These are phyloP conservation scores for Trichoderma orchidacearum DNA, from an alignment of 495 filamentous ascomycete genomes.

Conservation along the genomic window DNA sequence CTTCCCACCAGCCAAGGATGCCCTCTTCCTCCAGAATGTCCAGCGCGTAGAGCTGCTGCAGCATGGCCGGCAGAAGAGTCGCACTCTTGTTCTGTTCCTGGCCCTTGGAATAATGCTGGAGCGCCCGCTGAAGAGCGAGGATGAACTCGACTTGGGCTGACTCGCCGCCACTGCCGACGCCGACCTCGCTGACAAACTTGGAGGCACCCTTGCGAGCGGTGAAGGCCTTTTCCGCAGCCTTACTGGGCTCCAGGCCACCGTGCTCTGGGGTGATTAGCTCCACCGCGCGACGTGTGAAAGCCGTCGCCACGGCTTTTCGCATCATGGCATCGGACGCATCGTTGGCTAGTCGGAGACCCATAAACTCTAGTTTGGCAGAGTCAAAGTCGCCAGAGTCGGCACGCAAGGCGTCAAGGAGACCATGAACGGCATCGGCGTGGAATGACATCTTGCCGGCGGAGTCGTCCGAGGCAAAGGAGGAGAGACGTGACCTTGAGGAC, in stretches of 20 bases:
- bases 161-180: constrained; percentile 29
- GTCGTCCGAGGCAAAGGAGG: constrained; percentile 38
- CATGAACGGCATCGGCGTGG: constrained; percentile 75
- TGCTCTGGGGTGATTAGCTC: constrained; percentile 51
- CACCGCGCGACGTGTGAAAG: constrained; percentile 69
- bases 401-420: constrained; percentile 66
- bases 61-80: constrained; percentile 55
- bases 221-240: constrained; percentile 50
- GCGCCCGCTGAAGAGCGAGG: constrained; percentile 66
- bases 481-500: constrained; percentile 26
- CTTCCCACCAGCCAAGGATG: constrained; percentile 77
- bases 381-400: constrained; percentile 56
- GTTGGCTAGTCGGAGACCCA: constrained; percentile 70
- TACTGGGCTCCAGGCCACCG: constrained; percentile 36
- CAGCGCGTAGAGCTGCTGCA: constrained; percentile 68
- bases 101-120: constrained; percentile 38
- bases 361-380: constrained; percentile 79
- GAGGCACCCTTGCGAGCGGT: constrained; percentile 28
- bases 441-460: constrained; percentile 36
- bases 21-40: constrained; percentile 86
- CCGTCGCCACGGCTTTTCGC: constrained; percentile 69
- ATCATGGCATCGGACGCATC: constrained; percentile 83
- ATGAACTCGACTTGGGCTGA: constrained; percentile 70
- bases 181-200: constrained; percentile 39
- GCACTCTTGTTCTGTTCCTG: constrained; percentile 34